Evolutionary conservation across 2,329 filamentous ascomycete genomes (phyloP).

Genomic region (Fusarium protoensiforme): DNA sequence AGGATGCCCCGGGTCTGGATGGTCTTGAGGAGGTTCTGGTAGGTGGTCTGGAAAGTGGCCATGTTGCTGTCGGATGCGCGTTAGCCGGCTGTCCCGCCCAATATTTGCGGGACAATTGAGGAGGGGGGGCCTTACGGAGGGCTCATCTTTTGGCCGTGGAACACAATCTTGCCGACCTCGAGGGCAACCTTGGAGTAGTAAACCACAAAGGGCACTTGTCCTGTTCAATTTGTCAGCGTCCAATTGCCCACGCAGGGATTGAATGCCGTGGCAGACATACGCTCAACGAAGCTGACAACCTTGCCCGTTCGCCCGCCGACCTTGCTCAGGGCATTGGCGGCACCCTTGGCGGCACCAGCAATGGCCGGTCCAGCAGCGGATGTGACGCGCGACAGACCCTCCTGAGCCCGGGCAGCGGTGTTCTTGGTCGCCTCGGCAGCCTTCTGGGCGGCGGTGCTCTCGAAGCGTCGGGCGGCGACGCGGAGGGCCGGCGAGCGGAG

Average conservation of each 20-base stretch:
- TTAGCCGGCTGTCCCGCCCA: conserved; percentile 20
- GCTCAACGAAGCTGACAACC: conserved; percentile 83
- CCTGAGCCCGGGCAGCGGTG: conserved; percentile 72
- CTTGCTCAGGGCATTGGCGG: conserved; percentile 75
- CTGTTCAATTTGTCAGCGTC: conserved; percentile 58
- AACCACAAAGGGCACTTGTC: conserved; percentile 83
- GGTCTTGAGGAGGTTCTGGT: conserved; percentile 78
- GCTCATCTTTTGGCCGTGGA: conserved; percentile 88
- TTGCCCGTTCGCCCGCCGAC: conserved; percentile 86
- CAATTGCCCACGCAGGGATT: background rate
- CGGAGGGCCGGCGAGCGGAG: conserved; percentile 60
- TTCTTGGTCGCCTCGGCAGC: conserved; percentile 57
- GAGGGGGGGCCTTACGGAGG: conserved; percentile 79
- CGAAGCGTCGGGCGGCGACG: conserved; percentile 66
- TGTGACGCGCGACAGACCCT: conserved; percentile 85
- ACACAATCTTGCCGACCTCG: conserved; percentile 89
- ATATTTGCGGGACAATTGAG: conserved; percentile 17
- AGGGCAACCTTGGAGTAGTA: conserved; percentile 93
- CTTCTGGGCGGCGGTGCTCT: conserved; percentile 66
- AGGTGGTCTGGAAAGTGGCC: conserved; percentile 87
- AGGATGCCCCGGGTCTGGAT: conserved; percentile 72
- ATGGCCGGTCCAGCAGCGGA: conserved; percentile 83
- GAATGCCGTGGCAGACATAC: conserved; percentile 66
- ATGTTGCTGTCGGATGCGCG: conserved; percentile 66
- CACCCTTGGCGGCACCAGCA: conserved; percentile 73